These are phyloP conservation scores for Blastobotrys apis DNA, from an alignment of 1,139 yeast species.

Conservation along the genomic window DNA sequence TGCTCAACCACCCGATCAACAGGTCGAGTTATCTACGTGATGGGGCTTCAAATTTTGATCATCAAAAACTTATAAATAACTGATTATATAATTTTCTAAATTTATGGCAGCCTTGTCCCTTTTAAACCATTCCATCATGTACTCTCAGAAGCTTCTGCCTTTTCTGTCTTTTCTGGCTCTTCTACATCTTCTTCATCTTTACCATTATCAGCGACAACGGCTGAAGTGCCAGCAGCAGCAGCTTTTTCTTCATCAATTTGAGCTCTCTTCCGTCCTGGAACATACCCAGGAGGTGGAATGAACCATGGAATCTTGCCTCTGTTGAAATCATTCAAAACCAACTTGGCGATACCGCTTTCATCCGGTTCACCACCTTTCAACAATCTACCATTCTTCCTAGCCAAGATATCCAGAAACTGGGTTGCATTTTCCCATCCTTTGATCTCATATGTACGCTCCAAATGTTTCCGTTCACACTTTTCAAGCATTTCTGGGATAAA, in stretches of 20 bases:
- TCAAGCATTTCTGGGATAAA: constrained; percentile 82
- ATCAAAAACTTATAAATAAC: too few species aligned
- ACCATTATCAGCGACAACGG: constrained; percentile 16
- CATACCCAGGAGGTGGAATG: constrained; percentile 62
- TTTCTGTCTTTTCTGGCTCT: constrained; percentile 14
- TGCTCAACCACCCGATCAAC: too few species aligned
- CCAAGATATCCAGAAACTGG: constrained; percentile 84
- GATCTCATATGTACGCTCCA: constrained; percentile 92
- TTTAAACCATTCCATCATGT: too few species aligned
- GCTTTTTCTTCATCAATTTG: constrained; percentile 25
- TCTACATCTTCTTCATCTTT: constrained; percentile 15
- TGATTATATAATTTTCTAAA: too few species aligned
- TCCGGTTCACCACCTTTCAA: constrained; percentile 98
- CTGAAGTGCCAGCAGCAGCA: constrained; percentile 25
- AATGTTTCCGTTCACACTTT: constrained; percentile 84
- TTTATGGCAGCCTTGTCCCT: constrained; percentile 5
- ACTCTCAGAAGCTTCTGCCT: constrained; percentile 6
- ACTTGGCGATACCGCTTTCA: constrained; percentile 87
- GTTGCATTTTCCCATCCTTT: constrained; percentile 85
- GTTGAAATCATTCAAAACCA: constrained; percentile 87
- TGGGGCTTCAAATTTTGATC: too few species aligned
- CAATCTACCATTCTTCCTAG: constrained; percentile 87
- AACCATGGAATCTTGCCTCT: constrained; percentile 99
- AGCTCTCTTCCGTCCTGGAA: constrained; percentile 42
- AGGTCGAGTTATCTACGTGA: too few species aligned